Percentiles rank a stretch among this genome's conserved stretches.
Conservation (phyloP, 2,329 filamentous ascomycete species). For the Coniochaeta sp. region DNA sequence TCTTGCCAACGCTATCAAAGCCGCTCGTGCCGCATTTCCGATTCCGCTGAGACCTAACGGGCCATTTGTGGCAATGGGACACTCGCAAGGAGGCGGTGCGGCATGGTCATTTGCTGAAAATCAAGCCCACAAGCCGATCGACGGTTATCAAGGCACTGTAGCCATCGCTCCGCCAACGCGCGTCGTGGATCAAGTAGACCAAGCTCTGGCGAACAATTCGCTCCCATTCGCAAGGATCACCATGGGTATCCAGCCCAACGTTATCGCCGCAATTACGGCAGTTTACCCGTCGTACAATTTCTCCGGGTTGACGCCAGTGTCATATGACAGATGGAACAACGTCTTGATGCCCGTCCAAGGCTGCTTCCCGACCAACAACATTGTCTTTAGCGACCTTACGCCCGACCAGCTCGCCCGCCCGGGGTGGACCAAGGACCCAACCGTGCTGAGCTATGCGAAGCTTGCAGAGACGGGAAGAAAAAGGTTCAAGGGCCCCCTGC, state of each 20-base stretch:
- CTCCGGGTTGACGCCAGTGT: background rate
- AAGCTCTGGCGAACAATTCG: background rate
- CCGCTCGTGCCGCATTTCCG: background rate
- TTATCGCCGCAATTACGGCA: no score
- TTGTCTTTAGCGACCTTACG: background rate
- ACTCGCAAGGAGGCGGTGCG: conserved; percentile 1
- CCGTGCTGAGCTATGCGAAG: background rate
- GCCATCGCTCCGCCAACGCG: conserved; percentile 9
- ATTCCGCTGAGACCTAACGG: background rate
- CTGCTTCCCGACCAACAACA: background rate
- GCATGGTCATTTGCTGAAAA: conserved; percentile 18
- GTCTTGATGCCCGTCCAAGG: background rate
- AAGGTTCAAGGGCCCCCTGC: conserved; percentile 1
- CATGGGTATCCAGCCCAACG: background rate
- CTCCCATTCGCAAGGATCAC: background rate
- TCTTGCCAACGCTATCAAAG: conserved; percentile 1
- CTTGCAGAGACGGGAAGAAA: background rate
- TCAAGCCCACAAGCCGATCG: conserved; percentile 19
- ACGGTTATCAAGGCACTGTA: conserved; percentile 28
- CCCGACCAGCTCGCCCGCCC: background rate
- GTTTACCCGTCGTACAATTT: conserved; percentile 1
- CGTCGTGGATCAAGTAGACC: background rate
- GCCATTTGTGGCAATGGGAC: background rate
- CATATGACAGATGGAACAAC: conserved; percentile 3
- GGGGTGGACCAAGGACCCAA: background rate